Evolutionary conservation across 176 grass and related monocot species (phyloP).

Genomic region (Triticum timopheevii): DNA sequence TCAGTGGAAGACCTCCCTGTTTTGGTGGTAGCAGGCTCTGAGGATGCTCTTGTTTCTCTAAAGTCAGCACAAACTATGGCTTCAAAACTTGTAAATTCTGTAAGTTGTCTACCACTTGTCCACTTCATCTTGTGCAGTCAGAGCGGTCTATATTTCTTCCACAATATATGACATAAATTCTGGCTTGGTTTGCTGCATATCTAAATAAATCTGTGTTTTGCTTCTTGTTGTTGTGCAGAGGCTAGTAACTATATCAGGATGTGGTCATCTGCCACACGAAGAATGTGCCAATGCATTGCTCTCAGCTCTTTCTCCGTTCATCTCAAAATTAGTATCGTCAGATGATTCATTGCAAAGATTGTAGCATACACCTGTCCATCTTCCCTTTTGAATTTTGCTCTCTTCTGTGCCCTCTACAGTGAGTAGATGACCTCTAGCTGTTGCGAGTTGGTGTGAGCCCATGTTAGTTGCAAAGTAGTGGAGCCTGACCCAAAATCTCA

Average conservation of each 20-base stretch:
- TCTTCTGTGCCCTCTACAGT: neutral
- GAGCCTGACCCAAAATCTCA: constrained; percentile 79
- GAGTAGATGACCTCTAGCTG: constrained; percentile 30
- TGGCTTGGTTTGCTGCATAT: neutral
- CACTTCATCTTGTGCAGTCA: neutral
- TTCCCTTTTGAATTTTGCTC: constrained; percentile 5
- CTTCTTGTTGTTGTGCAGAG: constrained; percentile 52
- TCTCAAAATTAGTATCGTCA: constrained; percentile 68
- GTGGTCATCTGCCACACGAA: constrained; percentile 95
- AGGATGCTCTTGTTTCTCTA: constrained; percentile 82
- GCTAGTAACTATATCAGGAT: constrained; percentile 80
- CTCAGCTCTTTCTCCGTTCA: constrained; percentile 83
- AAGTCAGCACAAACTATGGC: constrained; percentile 88
- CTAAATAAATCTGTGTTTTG: neutral
- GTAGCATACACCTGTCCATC: constrained; percentile 40
- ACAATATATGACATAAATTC: neutral
- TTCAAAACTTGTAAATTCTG: constrained; percentile 84
- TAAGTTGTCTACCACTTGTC: constrained; percentile 33
- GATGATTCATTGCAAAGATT: constrained; percentile 63
- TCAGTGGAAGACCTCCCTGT: constrained; percentile 81
- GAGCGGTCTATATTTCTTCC: neutral
- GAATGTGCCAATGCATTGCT: constrained; percentile 93
- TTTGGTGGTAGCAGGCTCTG: constrained; percentile 81
- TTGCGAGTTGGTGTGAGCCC: constrained; percentile 35
- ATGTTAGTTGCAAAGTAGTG: constrained; percentile 50